Conservation (phyloP, 2,329 filamentous ascomycete genomes). For the Periglandula ipomoeae region DNA sequence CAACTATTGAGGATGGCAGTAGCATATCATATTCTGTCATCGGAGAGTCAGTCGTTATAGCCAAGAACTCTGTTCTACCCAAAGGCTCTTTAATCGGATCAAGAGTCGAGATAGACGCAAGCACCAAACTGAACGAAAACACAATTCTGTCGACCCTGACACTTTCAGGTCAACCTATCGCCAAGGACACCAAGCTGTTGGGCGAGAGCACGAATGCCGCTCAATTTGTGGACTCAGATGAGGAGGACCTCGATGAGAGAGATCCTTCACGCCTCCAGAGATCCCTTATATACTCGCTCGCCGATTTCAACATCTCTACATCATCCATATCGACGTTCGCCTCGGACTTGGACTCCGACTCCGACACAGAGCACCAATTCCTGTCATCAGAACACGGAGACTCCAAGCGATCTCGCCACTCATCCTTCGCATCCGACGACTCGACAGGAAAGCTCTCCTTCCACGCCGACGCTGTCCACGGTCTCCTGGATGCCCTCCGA, state of each 20-base stretch:
- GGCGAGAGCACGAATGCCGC: constrained; percentile 43
- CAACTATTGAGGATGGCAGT: constrained; percentile 64
- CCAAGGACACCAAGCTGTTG: constrained; percentile 36
- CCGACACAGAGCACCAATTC: constrained; percentile 59
- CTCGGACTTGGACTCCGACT: constrained; percentile 56
- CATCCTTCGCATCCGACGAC: constrained; percentile 64
- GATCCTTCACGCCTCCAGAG: constrained; percentile 44
- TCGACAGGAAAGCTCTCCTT: constrained; percentile 54
- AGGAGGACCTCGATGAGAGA: constrained; percentile 40
- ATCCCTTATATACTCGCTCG: constrained; percentile 45
- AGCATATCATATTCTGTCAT: constrained; percentile 65
- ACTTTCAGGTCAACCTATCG: constrained; percentile 25
- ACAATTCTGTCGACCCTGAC: constrained; percentile 27
- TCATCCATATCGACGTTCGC: constrained; percentile 51
- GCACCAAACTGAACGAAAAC: constrained; percentile 33
- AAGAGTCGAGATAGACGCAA: constrained; percentile 62
- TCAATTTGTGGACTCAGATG: constrained; percentile 34
- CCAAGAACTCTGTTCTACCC: constrained; percentile 59
- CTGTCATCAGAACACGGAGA: constrained; percentile 23
- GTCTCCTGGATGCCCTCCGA: constrained; percentile 77
- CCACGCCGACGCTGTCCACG: constrained; percentile 78
- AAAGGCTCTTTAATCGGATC: constrained; percentile 73
- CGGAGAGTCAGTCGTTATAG: constrained; percentile 62
- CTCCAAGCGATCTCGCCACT: constrained; percentile 53
- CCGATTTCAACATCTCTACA: constrained; percentile 41